Base-by-base conservation (phyloP, 495 filamentous ascomycete genomes). In the Penicillium lividum region DNA sequence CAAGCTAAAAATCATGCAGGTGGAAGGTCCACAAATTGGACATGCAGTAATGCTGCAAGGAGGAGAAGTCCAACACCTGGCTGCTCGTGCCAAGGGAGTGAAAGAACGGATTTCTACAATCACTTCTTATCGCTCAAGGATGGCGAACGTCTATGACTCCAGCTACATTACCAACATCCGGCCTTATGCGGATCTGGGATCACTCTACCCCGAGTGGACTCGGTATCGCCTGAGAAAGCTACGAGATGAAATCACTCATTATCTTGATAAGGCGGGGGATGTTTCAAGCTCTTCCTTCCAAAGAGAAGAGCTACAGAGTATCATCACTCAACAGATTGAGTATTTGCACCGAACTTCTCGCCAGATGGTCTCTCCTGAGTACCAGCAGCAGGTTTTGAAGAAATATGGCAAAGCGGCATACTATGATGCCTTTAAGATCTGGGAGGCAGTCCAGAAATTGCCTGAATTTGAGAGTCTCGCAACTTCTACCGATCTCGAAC, bases 61-160 rank as follows among this genome's bases (percentile, higher is more conserved):
- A 6, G 63, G 72, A 8, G 51, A 69, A 51, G 65, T 75, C 11
- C 40, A 66, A n/a, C 72, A 75, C 46, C 56, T 73, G 1, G 72
- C 72, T 22, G 62, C 70, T 22, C 63, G 61, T 1, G 65, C 69
- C 11, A 62, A 53, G 31, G 66, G 65, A 15, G 57, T 68, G 8
- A 51, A 59, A 13, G 72, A 75, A 51, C 69, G 72, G 6, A 72
- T 75, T 38, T 63, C 72, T 2, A 68, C 68, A 3, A 66, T 75
- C 30, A 75, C 70, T 13, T 72, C 68, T 2, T 72, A 65, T 36
- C 68, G 72, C 0, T 59, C 72, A 2, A 64, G 60, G n/a, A 42
- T 65, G 0, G 54, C 61, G 3, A 65, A 54, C 30, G 22, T 69
- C 0, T 68, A 67, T 11, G 72, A 75, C 49, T 60, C 58, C 9